Conservation (phyloP, 257 asterid species). For the Ballota nigra region DNA sequence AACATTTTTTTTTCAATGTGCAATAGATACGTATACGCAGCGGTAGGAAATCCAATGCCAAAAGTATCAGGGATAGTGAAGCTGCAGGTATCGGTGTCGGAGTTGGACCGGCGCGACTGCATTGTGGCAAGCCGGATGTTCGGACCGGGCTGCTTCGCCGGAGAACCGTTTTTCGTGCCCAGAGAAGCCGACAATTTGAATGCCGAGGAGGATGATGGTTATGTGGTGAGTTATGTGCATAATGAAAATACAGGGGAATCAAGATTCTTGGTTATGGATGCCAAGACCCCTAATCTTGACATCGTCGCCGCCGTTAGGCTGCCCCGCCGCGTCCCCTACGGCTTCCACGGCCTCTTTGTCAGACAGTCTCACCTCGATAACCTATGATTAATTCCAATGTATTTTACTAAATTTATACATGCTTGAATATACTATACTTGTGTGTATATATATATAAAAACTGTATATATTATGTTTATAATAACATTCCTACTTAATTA, state of each 20-base stretch:
- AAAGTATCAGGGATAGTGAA: slow-evolving; percentile 46
- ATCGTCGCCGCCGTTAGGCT: slow-evolving; percentile 61
- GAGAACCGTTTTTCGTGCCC: slow-evolving; percentile 54
- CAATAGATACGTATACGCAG: slow-evolving; percentile 53
- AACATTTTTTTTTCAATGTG: no score
- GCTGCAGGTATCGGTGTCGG: slow-evolving; percentile 35
- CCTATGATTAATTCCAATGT: slow-evolving; percentile 15
- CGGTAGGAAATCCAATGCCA: slow-evolving; percentile 51
- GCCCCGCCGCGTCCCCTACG: slow-evolving; percentile 76
- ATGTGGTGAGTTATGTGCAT: slow-evolving; percentile 56
- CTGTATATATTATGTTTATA: no score
- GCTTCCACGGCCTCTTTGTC: slow-evolving; percentile 79
- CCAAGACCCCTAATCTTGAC: slow-evolving; percentile 61
- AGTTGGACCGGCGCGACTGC: slow-evolving; percentile 39
- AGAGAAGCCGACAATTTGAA: slow-evolving; percentile 28
- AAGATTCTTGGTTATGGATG: slow-evolving; percentile 68
- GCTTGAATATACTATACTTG: no score
- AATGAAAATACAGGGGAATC: slow-evolving; percentile 69
- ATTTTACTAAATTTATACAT: neutral
- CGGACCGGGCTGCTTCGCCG: slow-evolving; percentile 42
- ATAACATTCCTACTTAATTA: no score
- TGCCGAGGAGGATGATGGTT: slow-evolving; percentile 76
- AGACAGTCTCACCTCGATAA: slow-evolving; percentile 43
- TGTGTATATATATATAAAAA: no score
- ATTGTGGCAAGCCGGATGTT: slow-evolving; percentile 43